Base-by-base conservation (phyloP, 331 rosid species). In the Quercus lobata region DNA sequence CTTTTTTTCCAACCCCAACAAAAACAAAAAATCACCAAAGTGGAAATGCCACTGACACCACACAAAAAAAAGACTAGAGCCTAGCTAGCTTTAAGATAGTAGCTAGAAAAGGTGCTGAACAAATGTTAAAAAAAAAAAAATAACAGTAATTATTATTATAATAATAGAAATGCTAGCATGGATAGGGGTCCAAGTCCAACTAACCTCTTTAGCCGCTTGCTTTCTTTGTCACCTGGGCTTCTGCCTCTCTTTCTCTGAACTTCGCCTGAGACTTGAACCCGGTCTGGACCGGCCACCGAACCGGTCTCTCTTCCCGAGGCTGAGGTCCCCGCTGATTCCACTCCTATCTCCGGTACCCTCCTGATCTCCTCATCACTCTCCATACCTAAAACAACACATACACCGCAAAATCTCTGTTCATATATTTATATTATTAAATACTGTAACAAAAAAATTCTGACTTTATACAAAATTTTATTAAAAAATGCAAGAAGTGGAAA, bases 351-450 rank as follows among this genome's bases (percentile, higher is more conserved):
- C 5, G 99, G 99, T 76, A 96, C 99, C 86, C 99, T 89, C 78
- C 98, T 83, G 85, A 96, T 88, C 93, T 96, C 99, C 77, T 96
- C 99, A 12, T 96, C 99, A 72, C 99, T 96, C 84, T 96, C 99
- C 79, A 85, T 83, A 70, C 97, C 99, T 96, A 27, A n/a, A 8
- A 55, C 34, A 57, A 27, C 32, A 61, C 55, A 72, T 53, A 27
- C 32, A 61, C 55, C 65, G 19, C 14, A 49, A 58, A 68, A 66
- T 56, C 17, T 10, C 15, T 3, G 5, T 49, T 49, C 0, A 49
- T 49, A 12, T 12, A 49, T 49, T 49, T 49, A 49, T 12, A 10
- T 49, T 12, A 10, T 10, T 4, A 3, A 49, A 49, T 49, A 49
- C 17, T 34, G 6, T 19, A 12, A 68, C 17, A 1, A 7, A 34